Evolutionary conservation across 2,329 filamentous ascomycete species (phyloP), one percentile per base, ranked within the genome.

Genomic region (Fusarium haematococcum): DNA sequence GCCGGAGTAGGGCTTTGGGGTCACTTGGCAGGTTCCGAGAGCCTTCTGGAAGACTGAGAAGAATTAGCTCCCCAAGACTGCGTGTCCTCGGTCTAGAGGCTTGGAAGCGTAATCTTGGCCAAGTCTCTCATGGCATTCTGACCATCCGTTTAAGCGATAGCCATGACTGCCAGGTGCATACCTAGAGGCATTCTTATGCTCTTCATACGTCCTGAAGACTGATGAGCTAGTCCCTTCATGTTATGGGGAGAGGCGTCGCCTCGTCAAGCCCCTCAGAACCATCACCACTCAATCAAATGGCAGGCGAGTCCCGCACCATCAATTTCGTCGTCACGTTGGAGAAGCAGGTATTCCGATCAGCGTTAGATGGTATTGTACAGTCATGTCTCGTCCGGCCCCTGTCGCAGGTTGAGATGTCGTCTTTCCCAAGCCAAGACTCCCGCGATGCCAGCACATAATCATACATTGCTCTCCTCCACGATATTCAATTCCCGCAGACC

Each of bases 291-390:
- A 20, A 14, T 52, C 13, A 6, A 60, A 60, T 32, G 8, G 11
- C 37, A 60, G 37, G 25, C n/a, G 6, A 41, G 8, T 32, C 16
- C 57, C 25, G 33, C 37, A 8, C 10, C 20, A 41, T 58, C 23
- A 39, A 41, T 39, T 23, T 27, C 16, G 35, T 6, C 23, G 23
- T 39, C 20, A 39, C 10, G 6, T 30, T 39, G 23, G n/a, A 27
- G 35, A 58, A 30, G 8, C 33, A 35, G 23, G 20, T 20, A 14
- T 63, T 59, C 52, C 27, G 14, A 50, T 67, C 33, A 20, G 20
- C 69, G 75, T 73, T 50, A 23, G 45, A 63, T 76, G 68, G 52
- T 78, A 77, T 76, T 78, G 50, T 78, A 78, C 76, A 78, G 59
- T 76, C 65, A 56, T 78, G 57, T 71, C 59, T 70, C 68, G 58